These are phyloP conservation scores for Aspergillus sp. DNA, from an alignment of 2,329 filamentous ascomycete species.

Conservation along the genomic window DNA sequence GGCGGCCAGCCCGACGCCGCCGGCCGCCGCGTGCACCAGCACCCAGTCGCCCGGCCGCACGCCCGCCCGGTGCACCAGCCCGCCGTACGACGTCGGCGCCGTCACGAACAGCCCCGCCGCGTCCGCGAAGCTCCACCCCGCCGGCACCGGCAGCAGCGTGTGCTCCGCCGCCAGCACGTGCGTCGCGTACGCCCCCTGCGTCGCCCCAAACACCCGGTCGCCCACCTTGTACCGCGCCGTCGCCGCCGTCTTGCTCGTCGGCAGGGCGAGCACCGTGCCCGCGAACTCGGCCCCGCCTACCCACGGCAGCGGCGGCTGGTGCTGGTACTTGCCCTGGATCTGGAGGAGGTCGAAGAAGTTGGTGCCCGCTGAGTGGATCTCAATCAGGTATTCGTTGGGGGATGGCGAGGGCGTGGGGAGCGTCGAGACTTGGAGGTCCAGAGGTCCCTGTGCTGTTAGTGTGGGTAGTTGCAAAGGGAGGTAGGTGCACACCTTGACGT, in stretches of 20 bases:
- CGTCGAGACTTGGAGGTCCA: slow-evolving; percentile 72
- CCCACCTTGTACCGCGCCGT: slow-evolving; percentile 69
- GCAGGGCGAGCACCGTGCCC: slow-evolving; percentile 69
- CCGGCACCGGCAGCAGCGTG: slow-evolving; percentile 69
- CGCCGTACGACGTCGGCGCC: slow-evolving; percentile 84
- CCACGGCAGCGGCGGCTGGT: slow-evolving; percentile 87
- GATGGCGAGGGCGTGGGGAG: slow-evolving; percentile 73
- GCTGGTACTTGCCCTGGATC: slow-evolving; percentile 92
- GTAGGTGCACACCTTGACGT: slow-evolving; percentile 61
- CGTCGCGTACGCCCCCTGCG: slow-evolving; percentile 83
- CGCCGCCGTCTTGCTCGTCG: slow-evolving; percentile 46
- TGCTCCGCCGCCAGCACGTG: slow-evolving; percentile 67
- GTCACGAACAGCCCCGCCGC: slow-evolving; percentile 90
- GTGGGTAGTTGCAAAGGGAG: background rate
- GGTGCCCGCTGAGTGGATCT: slow-evolving; percentile 80
- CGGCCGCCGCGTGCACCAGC: slow-evolving; percentile 87
- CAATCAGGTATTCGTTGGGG: slow-evolving; percentile 77
- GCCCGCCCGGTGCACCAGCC: slow-evolving; percentile 72
- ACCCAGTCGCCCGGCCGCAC: slow-evolving; percentile 81
- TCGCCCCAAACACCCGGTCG: slow-evolving; percentile 80
- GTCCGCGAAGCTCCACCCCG: slow-evolving; percentile 79
- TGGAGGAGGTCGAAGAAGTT: slow-evolving; percentile 99
- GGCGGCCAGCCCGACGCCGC: slow-evolving; percentile 85
- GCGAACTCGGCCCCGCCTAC: slow-evolving; percentile 83
- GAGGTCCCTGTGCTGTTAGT: background rate